A percentile compares a stretch with the other conserved stretches of the same genome.
Conservation (phyloP, 1,139 yeast genomes). For the Diutina sp. region DNA sequence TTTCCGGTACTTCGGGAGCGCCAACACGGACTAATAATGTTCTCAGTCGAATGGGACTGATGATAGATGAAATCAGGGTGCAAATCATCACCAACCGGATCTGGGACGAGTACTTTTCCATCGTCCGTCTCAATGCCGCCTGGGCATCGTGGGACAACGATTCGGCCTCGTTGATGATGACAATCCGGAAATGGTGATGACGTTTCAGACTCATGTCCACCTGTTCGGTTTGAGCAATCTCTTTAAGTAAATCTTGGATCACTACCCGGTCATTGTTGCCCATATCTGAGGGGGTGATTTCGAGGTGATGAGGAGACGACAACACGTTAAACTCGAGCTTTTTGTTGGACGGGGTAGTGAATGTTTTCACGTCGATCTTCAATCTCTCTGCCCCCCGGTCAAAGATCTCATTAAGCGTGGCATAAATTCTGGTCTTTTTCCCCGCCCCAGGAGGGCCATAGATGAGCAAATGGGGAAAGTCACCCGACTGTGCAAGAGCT, state of each 20-base stretch:
- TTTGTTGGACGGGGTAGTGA: constrained; percentile 56
- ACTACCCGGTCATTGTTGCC: constrained; percentile 93
- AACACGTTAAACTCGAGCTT: constrained; percentile 86
- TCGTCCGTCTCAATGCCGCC: constrained; percentile 92
- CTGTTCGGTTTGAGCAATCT: constrained; percentile 90
- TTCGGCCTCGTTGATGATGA: constrained; percentile 90
- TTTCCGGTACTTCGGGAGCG: constrained; percentile 58
- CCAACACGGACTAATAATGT: constrained; percentile 78
- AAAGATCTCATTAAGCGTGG: constrained; percentile 66
- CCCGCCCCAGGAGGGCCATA: constrained; percentile 98
- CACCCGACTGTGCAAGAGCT: constrained; percentile 63
- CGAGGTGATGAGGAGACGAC: constrained; percentile 81
- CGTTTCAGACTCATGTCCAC: constrained; percentile 57
- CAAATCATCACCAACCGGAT: constrained; percentile 76
- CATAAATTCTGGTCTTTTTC: constrained; percentile 84
- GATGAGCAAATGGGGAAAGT: constrained; percentile 82
- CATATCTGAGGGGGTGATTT: constrained; percentile 94
- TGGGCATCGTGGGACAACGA: constrained; percentile 90
- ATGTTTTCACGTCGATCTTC: constrained; percentile 82
- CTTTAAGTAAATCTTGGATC: constrained; percentile 85
- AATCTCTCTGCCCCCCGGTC: constrained; percentile 73
- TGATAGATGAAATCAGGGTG: constrained; percentile 82
- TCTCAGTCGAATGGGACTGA: constrained; percentile 89
- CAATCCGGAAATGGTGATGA: constrained; percentile 72
- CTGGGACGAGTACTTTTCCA: constrained; percentile 91